phyloP scores from a whole-genome alignment of 1,139 yeast species.

The Zhuliangozyma blackwelliae region DNA sequence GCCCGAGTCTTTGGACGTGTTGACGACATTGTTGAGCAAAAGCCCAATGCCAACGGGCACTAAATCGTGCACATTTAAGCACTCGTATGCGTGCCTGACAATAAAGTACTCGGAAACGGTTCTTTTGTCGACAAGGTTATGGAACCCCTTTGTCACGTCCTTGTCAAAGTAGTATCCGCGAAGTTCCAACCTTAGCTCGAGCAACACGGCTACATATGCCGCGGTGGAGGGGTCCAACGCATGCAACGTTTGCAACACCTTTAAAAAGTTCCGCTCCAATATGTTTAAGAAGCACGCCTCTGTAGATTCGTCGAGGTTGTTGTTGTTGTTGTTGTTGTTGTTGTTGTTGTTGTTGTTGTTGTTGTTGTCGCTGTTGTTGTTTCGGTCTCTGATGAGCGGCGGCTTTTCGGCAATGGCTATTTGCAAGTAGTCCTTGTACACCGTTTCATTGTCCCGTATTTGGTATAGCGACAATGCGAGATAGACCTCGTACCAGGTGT shows the following conservation, averaged over 20 bases:
- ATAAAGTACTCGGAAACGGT: conserved; percentile 60
- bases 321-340: not conserved
- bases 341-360: not conserved
- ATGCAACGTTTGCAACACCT: conserved; percentile 59
- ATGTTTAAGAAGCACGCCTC: conserved; percentile 63
- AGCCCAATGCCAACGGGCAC: conserved; percentile 68
- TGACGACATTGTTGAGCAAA: conserved; percentile 26
- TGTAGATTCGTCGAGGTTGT: conserved; percentile 16
- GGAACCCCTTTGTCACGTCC: conserved; percentile 9
- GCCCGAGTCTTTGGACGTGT: conserved; percentile 18
- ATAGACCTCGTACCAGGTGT: conserved; percentile 70
- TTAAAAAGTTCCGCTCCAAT: conserved; percentile 53
- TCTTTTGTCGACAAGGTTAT: conserved; percentile 21
- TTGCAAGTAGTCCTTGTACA: conserved; percentile 32
- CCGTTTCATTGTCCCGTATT: conserved; percentile 40
- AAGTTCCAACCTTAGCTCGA: conserved; percentile 63
- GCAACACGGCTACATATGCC: conserved; percentile 58
- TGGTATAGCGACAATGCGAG: conserved; percentile 60
- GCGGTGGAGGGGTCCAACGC: conserved; percentile 64
- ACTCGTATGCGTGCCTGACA: conserved; percentile 56
- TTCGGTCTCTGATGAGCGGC: conserved; percentile 10
- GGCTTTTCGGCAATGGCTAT: conserved; percentile 34
- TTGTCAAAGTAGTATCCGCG: conserved; percentile 36
- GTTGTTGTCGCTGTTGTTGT: not conserved
- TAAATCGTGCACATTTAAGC: conserved; percentile 45